phyloP scores from a whole-genome alignment of 1,284 basidiomycete species.

The Pascua guehoae region DNA sequence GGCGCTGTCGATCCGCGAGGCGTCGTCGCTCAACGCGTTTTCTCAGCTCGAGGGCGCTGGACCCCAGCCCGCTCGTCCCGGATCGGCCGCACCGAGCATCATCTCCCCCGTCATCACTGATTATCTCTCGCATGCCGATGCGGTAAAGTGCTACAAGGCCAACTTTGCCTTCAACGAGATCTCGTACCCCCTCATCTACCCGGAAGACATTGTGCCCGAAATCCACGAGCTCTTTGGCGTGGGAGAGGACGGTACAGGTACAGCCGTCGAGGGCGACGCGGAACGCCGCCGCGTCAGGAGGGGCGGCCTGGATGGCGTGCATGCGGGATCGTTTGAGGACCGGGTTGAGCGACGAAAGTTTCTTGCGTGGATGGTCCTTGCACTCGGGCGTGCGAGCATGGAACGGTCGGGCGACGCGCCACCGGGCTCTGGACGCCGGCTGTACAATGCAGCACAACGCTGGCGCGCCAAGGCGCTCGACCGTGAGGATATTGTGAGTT shows the following conservation, averaged over 20 bases:
- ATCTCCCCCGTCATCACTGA: constrained; percentile 3
- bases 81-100: not conserved
- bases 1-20: not conserved
- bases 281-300: not conserved
- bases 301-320: not conserved
- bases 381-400: constrained; percentile 22
- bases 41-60: constrained; percentile 9
- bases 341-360: constrained; percentile 25
- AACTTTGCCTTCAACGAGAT: constrained; percentile 28
- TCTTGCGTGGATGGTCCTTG: constrained; percentile 32
- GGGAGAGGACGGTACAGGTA: not conserved
- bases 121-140: constrained; percentile 18
- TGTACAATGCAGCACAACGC: constrained; percentile 19
- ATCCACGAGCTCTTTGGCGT: constrained; percentile 25
- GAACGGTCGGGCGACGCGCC: constrained; percentile 23
- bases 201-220: constrained; percentile 19
- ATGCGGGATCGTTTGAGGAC: not conserved
- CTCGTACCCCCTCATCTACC: constrained; percentile 30
- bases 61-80: not conserved
- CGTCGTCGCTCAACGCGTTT: constrained; percentile 3
- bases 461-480: constrained; percentile 21
- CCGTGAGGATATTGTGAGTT: constrained; percentile 30
- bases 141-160: constrained; percentile 19
- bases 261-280: constrained; percentile 1
- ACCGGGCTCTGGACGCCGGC: constrained; percentile 12